These are phyloP conservation scores for Microstegium vimineum DNA, from an alignment of 176 grass and related monocot genomes.

Conservation along the genomic window DNA sequence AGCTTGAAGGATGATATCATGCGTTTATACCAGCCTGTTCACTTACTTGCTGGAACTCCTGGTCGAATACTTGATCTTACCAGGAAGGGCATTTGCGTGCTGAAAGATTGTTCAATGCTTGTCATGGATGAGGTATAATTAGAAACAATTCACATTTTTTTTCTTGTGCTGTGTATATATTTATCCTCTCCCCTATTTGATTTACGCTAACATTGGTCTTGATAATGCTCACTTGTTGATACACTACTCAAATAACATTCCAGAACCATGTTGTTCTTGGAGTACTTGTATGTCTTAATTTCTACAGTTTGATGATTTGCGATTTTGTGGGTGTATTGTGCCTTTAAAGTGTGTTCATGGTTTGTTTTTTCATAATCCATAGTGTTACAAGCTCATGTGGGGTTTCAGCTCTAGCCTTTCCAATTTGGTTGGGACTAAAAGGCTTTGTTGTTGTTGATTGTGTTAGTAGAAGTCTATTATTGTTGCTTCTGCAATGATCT, in stretches of 20 bases:
- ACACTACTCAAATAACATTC: not conserved
- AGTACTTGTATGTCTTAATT: not conserved
- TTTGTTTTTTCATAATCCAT: not conserved
- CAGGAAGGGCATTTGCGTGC: constrained; percentile 84
- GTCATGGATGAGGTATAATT: constrained; percentile 82
- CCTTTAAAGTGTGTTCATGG: not conserved
- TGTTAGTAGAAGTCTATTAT: not conserved
- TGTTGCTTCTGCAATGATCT: not conserved
- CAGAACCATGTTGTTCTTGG: not conserved
- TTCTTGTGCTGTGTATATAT: too few species aligned
- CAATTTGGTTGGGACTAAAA: not conserved
- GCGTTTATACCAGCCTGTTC: constrained; percentile 90
- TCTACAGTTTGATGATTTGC: not conserved
- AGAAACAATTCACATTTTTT: not conserved
- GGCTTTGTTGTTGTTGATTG: not conserved
- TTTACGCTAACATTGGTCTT: not conserved
- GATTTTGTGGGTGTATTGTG: not conserved
- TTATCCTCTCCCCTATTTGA: not conserved
- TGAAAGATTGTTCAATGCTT: constrained; percentile 87
- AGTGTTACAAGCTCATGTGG: not conserved
- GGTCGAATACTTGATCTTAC: constrained; percentile 81
- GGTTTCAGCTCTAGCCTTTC: too few species aligned
- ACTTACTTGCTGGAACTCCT: constrained; percentile 89
- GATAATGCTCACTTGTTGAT: not conserved
- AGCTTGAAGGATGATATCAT: constrained; percentile 98